These are phyloP conservation scores for Xerocomus amazonicus DNA, from an alignment of 1,284 basidiomycete genomes.

Conservation along the genomic window DNA sequence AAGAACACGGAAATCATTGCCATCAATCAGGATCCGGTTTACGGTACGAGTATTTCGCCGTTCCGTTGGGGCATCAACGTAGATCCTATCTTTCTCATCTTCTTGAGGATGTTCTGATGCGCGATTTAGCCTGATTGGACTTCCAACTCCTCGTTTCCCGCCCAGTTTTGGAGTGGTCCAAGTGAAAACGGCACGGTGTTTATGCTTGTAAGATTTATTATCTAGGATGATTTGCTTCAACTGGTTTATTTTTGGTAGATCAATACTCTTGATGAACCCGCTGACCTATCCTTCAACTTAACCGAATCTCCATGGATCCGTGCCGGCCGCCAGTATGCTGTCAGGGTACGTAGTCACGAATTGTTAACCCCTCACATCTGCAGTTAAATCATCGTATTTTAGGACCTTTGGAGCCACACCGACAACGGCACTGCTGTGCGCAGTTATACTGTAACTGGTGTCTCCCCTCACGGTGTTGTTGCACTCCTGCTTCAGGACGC, in stretches of 20 bases:
- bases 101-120: background rate
- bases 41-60: constrained; percentile 57
- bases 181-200: constrained; percentile 51
- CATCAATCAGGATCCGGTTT: constrained; percentile 63
- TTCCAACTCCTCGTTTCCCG: constrained; percentile 45
- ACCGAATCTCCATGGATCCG: constrained; percentile 69
- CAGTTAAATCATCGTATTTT: background rate
- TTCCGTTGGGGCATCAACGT: constrained; percentile 66
- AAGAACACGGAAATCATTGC: constrained; percentile 63
- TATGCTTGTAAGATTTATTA: constrained; percentile 44
- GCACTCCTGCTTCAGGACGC: constrained; percentile 62
- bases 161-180: constrained; percentile 57
- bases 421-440: constrained; percentile 63
- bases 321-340: constrained; percentile 58
- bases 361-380: background rate
- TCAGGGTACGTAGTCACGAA: constrained; percentile 40
- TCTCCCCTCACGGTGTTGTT: constrained; percentile 63
- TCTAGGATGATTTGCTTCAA: background rate
- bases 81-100: constrained; percentile 10
- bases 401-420: constrained; percentile 70
- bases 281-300: constrained; percentile 57
- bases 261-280: constrained; percentile 49
- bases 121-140: constrained; percentile 48
- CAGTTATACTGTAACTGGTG: constrained; percentile 50
- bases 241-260: constrained; percentile 32